Evolutionary conservation across 768 basidiomycete species (phyloP).

Genomic region (Mycena vitilis): DNA sequence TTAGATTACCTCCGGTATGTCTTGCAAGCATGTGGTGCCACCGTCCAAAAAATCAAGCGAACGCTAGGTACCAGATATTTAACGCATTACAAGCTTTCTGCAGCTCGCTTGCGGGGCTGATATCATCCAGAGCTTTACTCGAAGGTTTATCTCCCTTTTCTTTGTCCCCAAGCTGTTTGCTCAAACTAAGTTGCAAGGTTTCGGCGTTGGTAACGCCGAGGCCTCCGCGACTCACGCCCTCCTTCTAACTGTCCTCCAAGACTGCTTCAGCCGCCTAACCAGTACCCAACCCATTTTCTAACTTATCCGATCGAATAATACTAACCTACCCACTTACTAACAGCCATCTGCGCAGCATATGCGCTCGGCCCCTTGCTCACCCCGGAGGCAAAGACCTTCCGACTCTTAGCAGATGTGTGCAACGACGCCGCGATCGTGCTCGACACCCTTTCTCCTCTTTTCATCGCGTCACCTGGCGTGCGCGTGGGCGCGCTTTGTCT

Average conservation of each 20-base stretch:
- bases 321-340: neutral
- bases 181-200: slow-evolving; percentile 50
- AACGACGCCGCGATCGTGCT: slow-evolving; percentile 71
- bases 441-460: slow-evolving; percentile 69
- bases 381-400: slow-evolving; percentile 78
- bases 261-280: slow-evolving; percentile 70
- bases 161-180: neutral
- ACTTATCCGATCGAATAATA: neutral
- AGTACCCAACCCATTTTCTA: slow-evolving; percentile 53
- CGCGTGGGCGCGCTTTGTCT: slow-evolving; percentile 65
- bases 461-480: slow-evolving; percentile 54
- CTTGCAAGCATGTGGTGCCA: slow-evolving; percentile 1
- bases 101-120: slow-evolving; percentile 70
- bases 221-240: slow-evolving; percentile 76
- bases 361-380: slow-evolving; percentile 71
- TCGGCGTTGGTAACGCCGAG: slow-evolving; percentile 77
- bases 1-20: slow-evolving; percentile 68
- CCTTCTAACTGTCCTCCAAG: slow-evolving; percentile 73
- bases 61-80: slow-evolving; percentile 70
- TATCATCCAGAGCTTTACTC: slow-evolving; percentile 75
- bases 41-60: slow-evolving; percentile 21
- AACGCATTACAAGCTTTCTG: slow-evolving; percentile 79
- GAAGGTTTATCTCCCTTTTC: slow-evolving; percentile 57
- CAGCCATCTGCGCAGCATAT: slow-evolving; percentile 74
- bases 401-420: slow-evolving; percentile 73